Base-by-base conservation (phyloP, 2,329 filamentous ascomycete genomes). In the Clarireedia homoeocarpa region DNA sequence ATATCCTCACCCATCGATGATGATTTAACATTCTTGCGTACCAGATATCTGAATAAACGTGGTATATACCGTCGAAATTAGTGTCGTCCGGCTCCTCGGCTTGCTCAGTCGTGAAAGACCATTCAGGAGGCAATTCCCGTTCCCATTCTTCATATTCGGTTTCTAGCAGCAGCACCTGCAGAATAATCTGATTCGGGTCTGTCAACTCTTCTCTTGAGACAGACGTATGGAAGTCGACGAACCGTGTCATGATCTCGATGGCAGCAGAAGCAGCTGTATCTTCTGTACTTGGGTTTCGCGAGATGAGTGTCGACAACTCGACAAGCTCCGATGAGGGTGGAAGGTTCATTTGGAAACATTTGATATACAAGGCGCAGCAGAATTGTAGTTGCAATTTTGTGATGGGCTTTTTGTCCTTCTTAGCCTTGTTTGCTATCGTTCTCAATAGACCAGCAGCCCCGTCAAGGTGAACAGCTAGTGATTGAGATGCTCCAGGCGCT, bases 1-100 rank as follows among this genome's bases (percentile, higher is more conserved):
- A 50, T 23, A 67, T 65, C 5, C 65, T 48, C 15, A 49, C 45
- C 61, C 61, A 64, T 27, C 63, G 59, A 51, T 64, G 65, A 30
- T 64, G 47, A 27, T 62, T 64, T 42, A 58, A 64, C 23, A 65
- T 57, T 53, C 62, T 58, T 6, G 60, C 59, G n/a, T 51, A 56
- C 65, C 66, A 66, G 4, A 61, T 10, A 48, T 67, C 62, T 3
- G 38, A 39, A 53, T 64, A 65, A 23, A 40, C n/a, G 24, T 66
- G 62, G 12, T 53, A 58, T 5, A 58, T 42, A 5, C 54, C 58
- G 3, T 60, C 44, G 26, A 57, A 66, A 26, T 58, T 50, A 20
- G 57, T 49, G 10, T 50, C 36, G 4, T 44, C 20, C 6, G 30
- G 40, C 5, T 57, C 51, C 12, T 51, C 27, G 4, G 27, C 30